phyloP scores from a whole-genome alignment of 163 green algal genomes.

The Scenedesmus sp. region DNA sequence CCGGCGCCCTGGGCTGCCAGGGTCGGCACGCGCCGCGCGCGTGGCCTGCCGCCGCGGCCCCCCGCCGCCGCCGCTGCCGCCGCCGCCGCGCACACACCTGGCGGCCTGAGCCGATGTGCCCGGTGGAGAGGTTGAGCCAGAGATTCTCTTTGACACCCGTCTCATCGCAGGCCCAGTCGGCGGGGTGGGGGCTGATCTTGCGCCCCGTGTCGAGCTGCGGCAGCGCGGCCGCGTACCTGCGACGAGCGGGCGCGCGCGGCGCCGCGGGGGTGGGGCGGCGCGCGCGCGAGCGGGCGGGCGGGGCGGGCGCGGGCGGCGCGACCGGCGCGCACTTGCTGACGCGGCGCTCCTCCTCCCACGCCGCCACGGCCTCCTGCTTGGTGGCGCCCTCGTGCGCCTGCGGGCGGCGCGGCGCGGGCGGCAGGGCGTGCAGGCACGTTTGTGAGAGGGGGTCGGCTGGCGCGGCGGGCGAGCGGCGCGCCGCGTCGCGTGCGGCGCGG shows the following conservation, averaged over 20 bases:
- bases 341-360: constrained; percentile 86
- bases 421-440: neutral
- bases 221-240: constrained; percentile 62
- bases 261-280: no score
- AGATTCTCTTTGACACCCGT: constrained; percentile 95
- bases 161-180: constrained; percentile 92
- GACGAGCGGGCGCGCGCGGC: no score
- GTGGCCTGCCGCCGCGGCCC: no score
- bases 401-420: neutral
- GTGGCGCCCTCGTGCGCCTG: constrained; percentile 78
- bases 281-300: no score
- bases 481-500: no score
- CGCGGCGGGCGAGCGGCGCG: no score
- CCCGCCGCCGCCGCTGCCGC: neutral
- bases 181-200: constrained; percentile 74
- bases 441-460: no score
- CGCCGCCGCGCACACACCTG: constrained; percentile 54
- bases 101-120: constrained; percentile 93
- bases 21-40: neutral
- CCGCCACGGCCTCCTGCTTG: constrained; percentile 67
- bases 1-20: no score
- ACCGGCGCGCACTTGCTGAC: constrained; percentile 87
- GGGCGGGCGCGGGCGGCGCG: no score
- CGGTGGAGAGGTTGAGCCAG: constrained; percentile 98
- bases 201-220: constrained; percentile 64